A percentile compares a stretch with the other conserved stretches of the same genome.
Conservation (phyloP, 2,329 filamentous ascomycete genomes). For the Trichoderma harzianum region DNA sequence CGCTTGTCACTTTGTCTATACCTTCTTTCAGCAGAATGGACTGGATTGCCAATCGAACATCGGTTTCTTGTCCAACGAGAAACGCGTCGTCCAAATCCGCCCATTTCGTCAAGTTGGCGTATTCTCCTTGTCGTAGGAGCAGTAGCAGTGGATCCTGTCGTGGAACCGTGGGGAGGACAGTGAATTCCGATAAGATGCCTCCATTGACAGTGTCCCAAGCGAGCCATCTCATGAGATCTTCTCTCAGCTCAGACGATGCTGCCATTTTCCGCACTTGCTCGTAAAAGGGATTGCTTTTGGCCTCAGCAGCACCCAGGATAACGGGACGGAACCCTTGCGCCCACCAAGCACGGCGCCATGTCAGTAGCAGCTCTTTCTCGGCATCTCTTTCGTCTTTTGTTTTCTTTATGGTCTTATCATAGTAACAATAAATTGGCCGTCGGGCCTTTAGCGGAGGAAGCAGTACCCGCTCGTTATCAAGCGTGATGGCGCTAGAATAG, state of each 20-base stretch:
- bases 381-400: slow-evolving; percentile 64
- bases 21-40: slow-evolving; percentile 54
- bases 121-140: slow-evolving; percentile 73
- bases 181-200: slow-evolving; percentile 74
- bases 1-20: slow-evolving; percentile 54
- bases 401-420: slow-evolving; percentile 65
- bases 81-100: slow-evolving; percentile 68
- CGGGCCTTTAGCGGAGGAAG: slow-evolving; percentile 72
- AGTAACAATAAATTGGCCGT: slow-evolving; percentile 85
- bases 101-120: slow-evolving; percentile 70
- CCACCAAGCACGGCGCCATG: slow-evolving; percentile 95
- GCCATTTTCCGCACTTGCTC: slow-evolving; percentile 61
- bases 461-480: slow-evolving; percentile 79
- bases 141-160: slow-evolving; percentile 69
- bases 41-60: slow-evolving; percentile 62
- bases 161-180: slow-evolving; percentile 79
- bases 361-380: slow-evolving; percentile 74
- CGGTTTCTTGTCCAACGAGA: slow-evolving; percentile 65
- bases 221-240: slow-evolving; percentile 78
- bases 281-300: slow-evolving; percentile 78
- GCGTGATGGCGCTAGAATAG: slow-evolving; percentile 75
- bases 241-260: slow-evolving; percentile 60
- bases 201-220: slow-evolving; percentile 91
- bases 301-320: slow-evolving; percentile 75
- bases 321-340: slow-evolving; percentile 85